Conservation (phyloP, 257 asterid genomes). For the Solanum medicagineum region DNA sequence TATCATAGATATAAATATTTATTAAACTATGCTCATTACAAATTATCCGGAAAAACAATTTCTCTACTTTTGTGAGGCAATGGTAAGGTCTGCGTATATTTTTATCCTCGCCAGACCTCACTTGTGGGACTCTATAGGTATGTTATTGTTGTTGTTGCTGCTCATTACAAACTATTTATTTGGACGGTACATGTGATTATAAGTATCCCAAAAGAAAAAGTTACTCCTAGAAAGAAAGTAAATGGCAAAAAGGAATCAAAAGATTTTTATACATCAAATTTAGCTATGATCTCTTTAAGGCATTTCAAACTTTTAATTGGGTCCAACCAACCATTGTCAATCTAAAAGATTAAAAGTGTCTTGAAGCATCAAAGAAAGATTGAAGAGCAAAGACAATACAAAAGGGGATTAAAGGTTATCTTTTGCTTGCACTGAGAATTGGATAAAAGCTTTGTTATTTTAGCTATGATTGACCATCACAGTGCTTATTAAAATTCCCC, state of each 20-base stretch:
- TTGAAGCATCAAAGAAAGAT: not conserved
- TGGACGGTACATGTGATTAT: not conserved
- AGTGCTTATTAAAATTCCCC: conserved; percentile 18
- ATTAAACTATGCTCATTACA: not conserved
- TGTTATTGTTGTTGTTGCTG: no score
- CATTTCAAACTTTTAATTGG: not conserved
- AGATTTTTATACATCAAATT: not conserved
- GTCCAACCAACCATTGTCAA: not conserved
- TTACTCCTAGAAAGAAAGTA: not conserved
- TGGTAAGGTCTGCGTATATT: no score
- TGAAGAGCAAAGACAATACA: not conserved
- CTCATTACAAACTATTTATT: no score
- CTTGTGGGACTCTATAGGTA: no score
- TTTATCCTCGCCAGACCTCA: no score
- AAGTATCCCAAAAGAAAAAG: not conserved
- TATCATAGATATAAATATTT: not conserved
- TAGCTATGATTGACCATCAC: conserved; percentile 55
- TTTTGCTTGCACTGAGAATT: conserved; percentile 39
- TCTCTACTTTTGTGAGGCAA: no score
- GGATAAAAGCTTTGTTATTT: conserved; percentile 25
- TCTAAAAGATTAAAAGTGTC: not conserved
- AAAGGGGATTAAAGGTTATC: conserved; percentile 34
- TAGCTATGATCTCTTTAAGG: not conserved
- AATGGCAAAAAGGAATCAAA: not conserved
- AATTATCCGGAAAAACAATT: not conserved